Evolutionary conservation across 257 asterid genomes (phyloP), one percentile per base, ranked within the genome.

Genomic region (Leonotis leonurus): DNA sequence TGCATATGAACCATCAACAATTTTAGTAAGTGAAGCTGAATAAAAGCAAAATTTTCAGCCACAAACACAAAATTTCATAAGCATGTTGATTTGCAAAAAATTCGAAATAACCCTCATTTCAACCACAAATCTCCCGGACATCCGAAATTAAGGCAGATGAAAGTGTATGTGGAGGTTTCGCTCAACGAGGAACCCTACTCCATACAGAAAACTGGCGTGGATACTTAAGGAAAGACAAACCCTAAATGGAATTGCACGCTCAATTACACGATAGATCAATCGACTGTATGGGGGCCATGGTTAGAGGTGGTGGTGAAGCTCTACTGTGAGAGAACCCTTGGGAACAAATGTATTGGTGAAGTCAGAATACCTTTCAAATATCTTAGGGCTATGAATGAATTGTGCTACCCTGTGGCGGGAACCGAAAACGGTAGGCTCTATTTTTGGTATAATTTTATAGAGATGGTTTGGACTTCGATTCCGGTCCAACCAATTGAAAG

Each of bases 231-330:
- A 24, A 32, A 49, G 33, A 56, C 62, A n/a, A 62, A 62, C 40
- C 79, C 83, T 16, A 22, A 37, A 35, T 77, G 77, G 79, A 70
- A 67, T 3, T 41, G 12, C 69, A 18, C 32, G 8, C 11, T 61
- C 0, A 62, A 46, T 11, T 77, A 56, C 68, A 63, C 61, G 2
- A 9, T 76, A 5, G 39, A 37, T 14, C 77, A 71, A 55, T 17
- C 71, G 16, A 33, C 27, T 2, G 5, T 30, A 13, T 8, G 32
- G 3, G 73, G n/a, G n/a, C n/a, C n/a, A n/a, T n/a, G 73, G n/a
- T 24, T 33, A 1, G n/a, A 37, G 21, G 4, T 73, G 8, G 50
- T 26, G 27, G 67, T 77, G 21, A 66, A 62, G 49, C 67, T 77
- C 39, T 66, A 39, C 41, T 64, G 71, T 20, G 21, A 44, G 52